These are phyloP conservation scores for Vachellia pachyceras DNA, from an alignment of 306 rosid species.

Conservation along the genomic window DNA sequence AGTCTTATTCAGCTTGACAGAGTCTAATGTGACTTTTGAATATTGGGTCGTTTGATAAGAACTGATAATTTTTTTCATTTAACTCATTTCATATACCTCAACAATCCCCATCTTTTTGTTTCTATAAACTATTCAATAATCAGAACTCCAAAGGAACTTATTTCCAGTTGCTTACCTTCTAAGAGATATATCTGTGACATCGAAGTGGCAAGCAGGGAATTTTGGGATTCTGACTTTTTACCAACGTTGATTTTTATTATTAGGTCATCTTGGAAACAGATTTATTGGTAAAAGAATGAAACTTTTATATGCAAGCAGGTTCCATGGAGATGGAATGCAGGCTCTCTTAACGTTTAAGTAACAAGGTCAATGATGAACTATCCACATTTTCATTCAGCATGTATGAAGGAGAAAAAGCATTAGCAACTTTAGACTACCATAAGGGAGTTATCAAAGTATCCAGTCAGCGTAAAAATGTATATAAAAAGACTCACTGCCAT, in stretches of 20 bases:
- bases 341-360: background rate
- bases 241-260: background rate
- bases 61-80: background rate
- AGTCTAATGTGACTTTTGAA: background rate
- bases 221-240: background rate
- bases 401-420: background rate
- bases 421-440: background rate
- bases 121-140: background rate
- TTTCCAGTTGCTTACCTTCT: background rate
- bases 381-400: constrained; percentile 8
- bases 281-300: background rate
- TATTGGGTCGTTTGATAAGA: too few species aligned
- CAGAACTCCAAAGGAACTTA: background rate
- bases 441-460: constrained; percentile 10
- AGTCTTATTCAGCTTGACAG: background rate
- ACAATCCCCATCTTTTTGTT: background rate
- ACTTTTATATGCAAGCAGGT: background rate
- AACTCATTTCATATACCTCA: background rate
- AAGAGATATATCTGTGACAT: background rate
- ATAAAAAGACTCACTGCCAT: background rate
- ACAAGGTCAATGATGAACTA: background rate
- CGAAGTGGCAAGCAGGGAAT: background rate
- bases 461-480: constrained; percentile 34
- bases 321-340: background rate
- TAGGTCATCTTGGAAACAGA: background rate